Base-by-base conservation (phyloP, 768 basidiomycete species). In the Kwoniella sp. region DNA sequence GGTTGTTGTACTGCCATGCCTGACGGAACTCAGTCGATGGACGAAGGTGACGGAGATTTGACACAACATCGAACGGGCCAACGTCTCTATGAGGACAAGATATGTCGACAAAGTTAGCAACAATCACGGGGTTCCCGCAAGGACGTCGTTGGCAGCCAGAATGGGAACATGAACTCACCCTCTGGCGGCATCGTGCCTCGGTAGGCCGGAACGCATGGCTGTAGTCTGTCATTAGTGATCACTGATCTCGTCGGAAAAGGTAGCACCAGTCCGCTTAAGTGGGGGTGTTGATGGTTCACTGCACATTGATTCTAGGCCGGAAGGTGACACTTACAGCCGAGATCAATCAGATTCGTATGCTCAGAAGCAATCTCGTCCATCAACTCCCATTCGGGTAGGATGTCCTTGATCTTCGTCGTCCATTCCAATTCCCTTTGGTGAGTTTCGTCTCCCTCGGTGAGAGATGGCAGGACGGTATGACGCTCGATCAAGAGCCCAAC, bases 1-100 rank as follows among this genome's bases (percentile, higher is more conserved):
- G 37, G 55, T 80, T 80, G 58, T 69, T 69, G 71, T 80, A 80
- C 50, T 77, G 77, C 61, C 56, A 69, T 13, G 40, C 15, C 53
- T 70, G 48, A 0, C 77, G 68, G 21, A 78, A 52, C 44, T 70
- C 67, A 15, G 69, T 54, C 0, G 78, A 78, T 7, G 75, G 73
- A 4, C 67, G 63, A 1, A 77, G 58, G 47, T 78, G 37, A 19
- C 57, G 48, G 30, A 78, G 29, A 8, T 55, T 50, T 10, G 37
- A 12, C 30, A 74, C 54, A 19, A 68, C n/a, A 5, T 63, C 56
- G n/a, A 47, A 17, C 5, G 65, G 60, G 3, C 40, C 40, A 15
- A 9, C 10, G 40, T 44, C 40, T 10, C 40, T 44, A 15, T 19
- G 10, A 33, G n/a, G 33, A 33, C 7, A 13, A 33, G 33, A 33